Base-by-base conservation (phyloP, 805 yeast genomes). In the Saccharomycopsis vini region DNA sequence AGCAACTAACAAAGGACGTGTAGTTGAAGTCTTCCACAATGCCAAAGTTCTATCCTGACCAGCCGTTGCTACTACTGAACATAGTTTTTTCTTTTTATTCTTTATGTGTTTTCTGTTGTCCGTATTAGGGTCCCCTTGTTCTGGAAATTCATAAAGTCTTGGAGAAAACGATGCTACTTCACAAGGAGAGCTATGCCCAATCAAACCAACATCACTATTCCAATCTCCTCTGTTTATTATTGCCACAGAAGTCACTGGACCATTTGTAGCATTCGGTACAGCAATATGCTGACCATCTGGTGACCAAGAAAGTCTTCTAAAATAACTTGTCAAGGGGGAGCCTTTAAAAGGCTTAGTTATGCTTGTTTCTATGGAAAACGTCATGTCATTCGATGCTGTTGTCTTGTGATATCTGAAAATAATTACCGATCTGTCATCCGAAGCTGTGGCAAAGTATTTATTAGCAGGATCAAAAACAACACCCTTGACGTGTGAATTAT, bases 381-480 rank as follows among this genome's bases (percentile, higher is more conserved):
- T 81, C 56, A 84, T 71, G 49, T 82, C 94, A 35, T 68, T 67
- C 1, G 66, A 56, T 4, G 61, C 61, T 4, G 82, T 75, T 10
- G 78, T 72, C 46, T 79, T 77, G 53, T 87, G 87, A 60, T 89
- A 92, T 45, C 97, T 70, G 58, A 90, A 85, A 22, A 92, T 77
- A 46, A 95, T 73, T 39, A 90, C 79, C 0, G 96, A 82, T 56
- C 98, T 71, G 62, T 92, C 99, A 62, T 92, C 99, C 1, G 95
- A 84, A 19, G 94, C 89, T 0, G 99, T 90, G 5, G 95, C 97
- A 66, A 92, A 92, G 61, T 87, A 92, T 63, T 92, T 92, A 61
- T 88, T 88, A 2, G 98, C 98, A 0, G 99, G 99, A 59, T 92
- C 99, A 62, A 92, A 92, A 1, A 90, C 90, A 10, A 92, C 85